Evolutionary conservation across 345 rosid species (phyloP).

Genomic region (Syzygium oleosum): DNA sequence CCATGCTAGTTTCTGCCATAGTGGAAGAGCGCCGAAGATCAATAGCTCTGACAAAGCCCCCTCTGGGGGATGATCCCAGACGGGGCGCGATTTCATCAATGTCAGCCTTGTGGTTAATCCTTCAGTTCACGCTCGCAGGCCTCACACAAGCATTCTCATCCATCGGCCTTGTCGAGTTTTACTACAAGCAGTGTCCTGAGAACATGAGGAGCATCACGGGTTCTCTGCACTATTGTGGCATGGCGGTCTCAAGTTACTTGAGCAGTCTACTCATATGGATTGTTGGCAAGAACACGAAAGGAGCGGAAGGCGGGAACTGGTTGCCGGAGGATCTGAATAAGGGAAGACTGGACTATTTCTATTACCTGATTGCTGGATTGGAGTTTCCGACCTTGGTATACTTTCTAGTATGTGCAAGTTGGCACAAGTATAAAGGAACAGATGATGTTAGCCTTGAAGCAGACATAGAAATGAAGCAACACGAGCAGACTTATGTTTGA

Average conservation of each 20-base stretch:
- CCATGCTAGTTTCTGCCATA: constrained; percentile 25
- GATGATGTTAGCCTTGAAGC: neutral
- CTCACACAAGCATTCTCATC: constrained; percentile 28
- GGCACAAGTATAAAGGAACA: constrained; percentile 29
- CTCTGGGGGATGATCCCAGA: constrained; percentile 23
- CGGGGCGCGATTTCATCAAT: constrained; percentile 38
- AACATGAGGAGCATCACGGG: constrained; percentile 57
- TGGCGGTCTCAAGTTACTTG: constrained; percentile 33
- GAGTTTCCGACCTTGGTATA: constrained; percentile 20
- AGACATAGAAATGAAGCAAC: neutral
- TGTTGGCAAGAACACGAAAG: constrained; percentile 22
- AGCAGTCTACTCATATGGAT: constrained; percentile 22
- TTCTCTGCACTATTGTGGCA: constrained; percentile 24
- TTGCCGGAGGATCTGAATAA: constrained; percentile 42
- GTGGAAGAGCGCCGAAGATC: constrained; percentile 30
- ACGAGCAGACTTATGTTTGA: neutral
- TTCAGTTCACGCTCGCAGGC: constrained; percentile 34
- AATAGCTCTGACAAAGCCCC: constrained; percentile 30
- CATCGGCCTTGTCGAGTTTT: constrained; percentile 30
- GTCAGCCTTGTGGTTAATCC: constrained; percentile 31
- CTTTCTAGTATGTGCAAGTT: constrained; percentile 20
- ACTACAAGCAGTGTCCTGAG: constrained; percentile 53
- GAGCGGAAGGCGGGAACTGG: constrained; percentile 29
- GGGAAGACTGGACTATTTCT: constrained; percentile 39
- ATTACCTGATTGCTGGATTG: constrained; percentile 26